phyloP scores from a whole-genome alignment of 192 early-diverging fungal species.

The Linnemannia hyalina region DNA sequence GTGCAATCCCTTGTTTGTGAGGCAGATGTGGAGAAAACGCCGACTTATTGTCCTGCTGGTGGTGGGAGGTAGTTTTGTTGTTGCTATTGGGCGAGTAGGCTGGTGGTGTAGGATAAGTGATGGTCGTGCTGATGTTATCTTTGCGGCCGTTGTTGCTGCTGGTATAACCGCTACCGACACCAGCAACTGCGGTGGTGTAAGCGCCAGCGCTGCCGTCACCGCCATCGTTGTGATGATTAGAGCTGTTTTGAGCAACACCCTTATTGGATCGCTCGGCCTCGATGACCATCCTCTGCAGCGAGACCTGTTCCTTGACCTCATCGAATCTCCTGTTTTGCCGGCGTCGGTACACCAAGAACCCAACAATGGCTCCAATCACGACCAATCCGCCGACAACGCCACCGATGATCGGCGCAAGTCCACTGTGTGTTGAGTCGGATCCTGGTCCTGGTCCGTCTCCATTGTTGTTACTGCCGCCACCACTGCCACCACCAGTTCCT shows the following conservation, averaged over 20 bases:
- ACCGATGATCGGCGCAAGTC: conserved; percentile 9
- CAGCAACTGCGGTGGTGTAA: neutral
- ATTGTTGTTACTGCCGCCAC: neutral
- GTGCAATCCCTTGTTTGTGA: neutral
- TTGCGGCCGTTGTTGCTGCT: neutral
- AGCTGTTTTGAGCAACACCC: neutral
- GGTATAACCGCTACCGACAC: too few relatives aligned
- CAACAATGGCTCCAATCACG: conserved; percentile 12
- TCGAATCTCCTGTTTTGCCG: conserved; percentile 10
- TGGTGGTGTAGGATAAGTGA: conserved; percentile 7
- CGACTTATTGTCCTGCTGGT: neutral
- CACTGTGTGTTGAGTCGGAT: neutral
- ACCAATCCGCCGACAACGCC: conserved; percentile 9
- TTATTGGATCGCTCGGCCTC: conserved; percentile 9
- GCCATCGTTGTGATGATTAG: neutral
- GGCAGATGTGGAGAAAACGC: neutral
- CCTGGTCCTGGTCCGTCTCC: too few relatives aligned
- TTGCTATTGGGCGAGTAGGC: neutral
- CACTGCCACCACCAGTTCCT: neutral
- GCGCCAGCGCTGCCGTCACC: neutral
- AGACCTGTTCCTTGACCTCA: conserved; percentile 8
- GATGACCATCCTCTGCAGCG: conserved; percentile 19
- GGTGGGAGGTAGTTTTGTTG: neutral
- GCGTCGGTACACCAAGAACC: conserved; percentile 16
- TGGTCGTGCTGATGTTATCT: neutral